Evolutionary conservation across 139 green algal species (phyloP).

Genomic region (Picochlorum sp.): DNA sequence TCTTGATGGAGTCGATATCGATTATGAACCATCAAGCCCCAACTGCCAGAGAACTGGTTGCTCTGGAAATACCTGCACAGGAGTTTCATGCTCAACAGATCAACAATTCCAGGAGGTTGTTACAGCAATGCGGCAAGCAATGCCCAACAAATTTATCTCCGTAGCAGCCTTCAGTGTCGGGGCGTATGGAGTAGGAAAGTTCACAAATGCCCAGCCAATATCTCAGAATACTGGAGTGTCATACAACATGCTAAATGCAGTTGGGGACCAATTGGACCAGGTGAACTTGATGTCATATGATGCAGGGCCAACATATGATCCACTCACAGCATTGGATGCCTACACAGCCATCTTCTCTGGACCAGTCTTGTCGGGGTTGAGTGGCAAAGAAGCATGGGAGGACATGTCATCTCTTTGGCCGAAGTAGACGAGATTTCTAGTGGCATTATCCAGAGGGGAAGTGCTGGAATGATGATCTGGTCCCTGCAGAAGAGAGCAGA

Average conservation of each 20-base stretch:
- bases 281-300: constrained; percentile 13
- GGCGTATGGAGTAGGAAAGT: constrained; percentile 4
- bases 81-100: constrained; percentile 3
- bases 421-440: neutral
- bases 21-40: constrained; percentile 4
- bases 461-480: constrained; percentile 13
- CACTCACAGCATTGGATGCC: constrained; percentile 1
- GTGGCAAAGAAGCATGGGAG: neutral
- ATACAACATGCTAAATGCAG: neutral
- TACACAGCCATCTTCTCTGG: constrained; percentile 3
- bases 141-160: neutral
- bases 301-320: neutral
- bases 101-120: neutral
- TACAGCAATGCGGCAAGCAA: neutral
- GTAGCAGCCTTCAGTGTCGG: constrained; percentile 1
- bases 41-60: neutral
- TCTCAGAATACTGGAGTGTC: constrained; percentile 4
- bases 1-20: constrained; percentile 10
- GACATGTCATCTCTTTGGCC: neutral
- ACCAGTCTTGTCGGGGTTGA: constrained; percentile 4
- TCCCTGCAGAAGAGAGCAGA: constrained; percentile 9
- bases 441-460: neutral
- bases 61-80: neutral
- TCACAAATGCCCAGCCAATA: neutral
- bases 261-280: constrained; percentile 6